Conservation (phyloP, 2,329 filamentous ascomycete species). For the Ceratocystis cacaofunesta region DNA sequence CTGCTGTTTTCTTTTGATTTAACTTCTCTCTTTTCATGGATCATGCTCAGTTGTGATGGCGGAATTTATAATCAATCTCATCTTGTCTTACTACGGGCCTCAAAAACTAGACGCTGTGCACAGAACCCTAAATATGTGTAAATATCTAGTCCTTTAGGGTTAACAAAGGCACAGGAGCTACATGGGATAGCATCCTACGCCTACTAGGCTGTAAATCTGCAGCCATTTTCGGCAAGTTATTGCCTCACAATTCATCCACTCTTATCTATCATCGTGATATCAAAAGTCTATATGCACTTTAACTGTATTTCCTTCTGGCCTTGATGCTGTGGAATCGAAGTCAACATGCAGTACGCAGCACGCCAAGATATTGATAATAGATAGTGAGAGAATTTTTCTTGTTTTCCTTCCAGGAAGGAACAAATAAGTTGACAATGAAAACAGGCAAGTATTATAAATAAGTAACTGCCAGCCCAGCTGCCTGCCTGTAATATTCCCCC, state of each 20-base stretch:
- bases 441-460: neutral
- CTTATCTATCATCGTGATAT: neutral
- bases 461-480: neutral
- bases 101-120: neutral
- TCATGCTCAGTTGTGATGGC: too few relatives aligned
- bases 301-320: neutral
- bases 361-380: neutral
- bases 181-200: neutral
- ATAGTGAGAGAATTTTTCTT: too few relatives aligned
- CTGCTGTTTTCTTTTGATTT: too few relatives aligned
- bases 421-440: too few relatives aligned
- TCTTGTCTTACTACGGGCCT: neutral
- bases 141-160: too few relatives aligned
- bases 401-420: too few relatives aligned
- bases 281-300: constrained; percentile 10
- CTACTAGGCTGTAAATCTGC: neutral
- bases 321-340: neutral
- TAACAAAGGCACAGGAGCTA: neutral
- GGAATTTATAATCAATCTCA: too few relatives aligned
- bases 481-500: too few relatives aligned
- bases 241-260: neutral
- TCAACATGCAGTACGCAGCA: neutral
- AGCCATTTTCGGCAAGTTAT: neutral
- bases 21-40: too few relatives aligned
- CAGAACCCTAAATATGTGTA: neutral